Evolutionary conservation across 768 basidiomycete genomes (phyloP).

Genomic region (Rhodotorula kratochvilovae): DNA sequence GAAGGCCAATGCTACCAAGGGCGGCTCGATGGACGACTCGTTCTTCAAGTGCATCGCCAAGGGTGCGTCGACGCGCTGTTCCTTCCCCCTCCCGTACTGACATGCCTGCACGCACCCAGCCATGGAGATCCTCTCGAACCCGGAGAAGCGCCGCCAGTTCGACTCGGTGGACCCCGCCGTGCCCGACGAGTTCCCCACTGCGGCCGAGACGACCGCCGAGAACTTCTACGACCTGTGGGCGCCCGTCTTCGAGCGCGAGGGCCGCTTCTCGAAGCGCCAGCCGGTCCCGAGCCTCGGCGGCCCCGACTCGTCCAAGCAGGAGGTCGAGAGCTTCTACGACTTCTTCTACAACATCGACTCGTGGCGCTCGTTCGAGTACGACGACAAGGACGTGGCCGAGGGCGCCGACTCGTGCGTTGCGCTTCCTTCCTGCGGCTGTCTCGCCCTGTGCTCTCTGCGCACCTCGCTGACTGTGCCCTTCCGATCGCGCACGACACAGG

Average conservation of each 20-base stretch:
- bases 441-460: background rate
- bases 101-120: too few species aligned
- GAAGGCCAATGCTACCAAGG: slow-evolving; percentile 64
- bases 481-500: too few species aligned
- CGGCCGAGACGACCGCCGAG: slow-evolving; percentile 50
- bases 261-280: slow-evolving; percentile 79
- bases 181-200: slow-evolving; percentile 62
- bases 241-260: slow-evolving; percentile 83
- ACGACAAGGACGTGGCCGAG: slow-evolving; percentile 97
- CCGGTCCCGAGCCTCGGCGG: slow-evolving; percentile 78
- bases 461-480: too few species aligned
- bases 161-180: slow-evolving; percentile 89
- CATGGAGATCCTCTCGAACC: slow-evolving; percentile 81
- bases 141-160: slow-evolving; percentile 86
- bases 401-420: slow-evolving; percentile 78
- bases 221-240: slow-evolving; percentile 68
- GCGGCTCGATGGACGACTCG: slow-evolving; percentile 82
- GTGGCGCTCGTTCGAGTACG: slow-evolving; percentile 96
- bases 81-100: too few species aligned
- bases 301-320: slow-evolving; percentile 66
- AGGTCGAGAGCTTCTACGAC: slow-evolving; percentile 90
- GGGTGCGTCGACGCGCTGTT: slow-evolving; percentile 44
- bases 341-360: slow-evolving; percentile 99
- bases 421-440: background rate
- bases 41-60: slow-evolving; percentile 99